Conservation (phyloP, 106 monocot genomes). For the Dendrobium officinale region DNA sequence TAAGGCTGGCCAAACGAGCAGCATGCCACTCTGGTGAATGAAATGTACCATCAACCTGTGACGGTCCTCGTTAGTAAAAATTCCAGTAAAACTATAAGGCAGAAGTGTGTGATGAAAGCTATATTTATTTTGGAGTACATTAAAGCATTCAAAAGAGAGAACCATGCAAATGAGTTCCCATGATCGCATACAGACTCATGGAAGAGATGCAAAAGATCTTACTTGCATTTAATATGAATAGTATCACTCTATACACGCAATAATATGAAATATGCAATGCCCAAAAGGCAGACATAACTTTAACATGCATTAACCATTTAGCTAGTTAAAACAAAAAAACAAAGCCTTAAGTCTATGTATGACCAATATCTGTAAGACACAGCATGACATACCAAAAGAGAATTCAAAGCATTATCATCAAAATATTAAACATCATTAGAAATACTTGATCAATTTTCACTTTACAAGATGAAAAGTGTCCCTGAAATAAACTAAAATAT, state of each 20-base stretch:
- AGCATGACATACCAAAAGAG: background rate
- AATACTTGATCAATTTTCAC: background rate
- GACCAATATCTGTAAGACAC: background rate
- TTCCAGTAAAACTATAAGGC: constrained; percentile 12
- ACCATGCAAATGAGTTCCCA: background rate
- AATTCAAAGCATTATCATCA: background rate
- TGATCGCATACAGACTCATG: background rate
- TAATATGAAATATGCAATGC: background rate
- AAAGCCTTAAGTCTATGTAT: background rate
- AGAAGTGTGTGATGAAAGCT: background rate
- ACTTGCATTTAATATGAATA: background rate
- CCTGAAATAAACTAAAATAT: background rate
- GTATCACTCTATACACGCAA: background rate
- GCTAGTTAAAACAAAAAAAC: background rate
- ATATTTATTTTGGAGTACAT: background rate
- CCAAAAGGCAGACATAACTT: background rate
- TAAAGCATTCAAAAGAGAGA: background rate
- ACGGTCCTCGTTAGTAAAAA: constrained; percentile 82
- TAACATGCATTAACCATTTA: background rate
- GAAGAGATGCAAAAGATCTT: background rate
- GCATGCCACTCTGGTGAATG: constrained; percentile 99
- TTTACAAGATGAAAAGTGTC: background rate
- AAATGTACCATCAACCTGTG: constrained; percentile 99
- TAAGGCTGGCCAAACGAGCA: constrained; percentile 98
- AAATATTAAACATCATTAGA: background rate